These are phyloP conservation scores for Candida chauliodis DNA, from an alignment of 805 yeast genomes.

Conservation along the genomic window DNA sequence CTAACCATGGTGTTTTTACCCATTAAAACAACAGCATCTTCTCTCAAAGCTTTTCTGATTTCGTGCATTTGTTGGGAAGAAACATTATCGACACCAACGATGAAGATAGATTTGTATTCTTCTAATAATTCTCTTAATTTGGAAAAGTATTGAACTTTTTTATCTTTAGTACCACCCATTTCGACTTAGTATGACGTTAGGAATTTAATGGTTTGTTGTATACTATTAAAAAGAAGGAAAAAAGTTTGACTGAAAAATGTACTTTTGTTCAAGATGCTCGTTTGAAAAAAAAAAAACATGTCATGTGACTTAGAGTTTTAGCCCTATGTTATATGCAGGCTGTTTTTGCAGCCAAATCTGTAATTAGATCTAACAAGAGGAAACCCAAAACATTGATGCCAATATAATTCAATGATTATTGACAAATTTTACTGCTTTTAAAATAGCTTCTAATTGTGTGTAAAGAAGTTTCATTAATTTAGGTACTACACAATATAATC, in stretches of 20 bases:
- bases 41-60: conserved; percentile 95
- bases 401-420: no score
- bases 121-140: conserved; percentile 93
- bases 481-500: no score
- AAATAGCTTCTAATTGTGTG: no score
- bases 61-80: conserved; percentile 99
- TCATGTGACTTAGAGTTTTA: background rate
- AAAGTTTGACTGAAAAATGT: background rate
- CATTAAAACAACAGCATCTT: conserved; percentile 93
- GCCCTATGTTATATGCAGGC: background rate
- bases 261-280: conserved; percentile 1
- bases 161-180: conserved; percentile 99
- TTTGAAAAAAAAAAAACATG: background rate
- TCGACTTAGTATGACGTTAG: conserved; percentile 84
- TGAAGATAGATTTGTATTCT: conserved; percentile 96
- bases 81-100: conserved; percentile 99
- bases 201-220: conserved; percentile 68
- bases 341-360: background rate
- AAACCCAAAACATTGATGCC: no score
- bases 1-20: conserved; percentile 99
- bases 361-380: background rate
- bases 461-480: no score
- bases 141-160: conserved; percentile 91
- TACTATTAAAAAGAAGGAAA: background rate
- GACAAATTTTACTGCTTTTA: no score